Percentiles rank a stretch among this genome's conserved stretches.
phyloP scores from a whole-genome alignment of 441 rosid genomes.

The Flueggea neowawraea region DNA sequence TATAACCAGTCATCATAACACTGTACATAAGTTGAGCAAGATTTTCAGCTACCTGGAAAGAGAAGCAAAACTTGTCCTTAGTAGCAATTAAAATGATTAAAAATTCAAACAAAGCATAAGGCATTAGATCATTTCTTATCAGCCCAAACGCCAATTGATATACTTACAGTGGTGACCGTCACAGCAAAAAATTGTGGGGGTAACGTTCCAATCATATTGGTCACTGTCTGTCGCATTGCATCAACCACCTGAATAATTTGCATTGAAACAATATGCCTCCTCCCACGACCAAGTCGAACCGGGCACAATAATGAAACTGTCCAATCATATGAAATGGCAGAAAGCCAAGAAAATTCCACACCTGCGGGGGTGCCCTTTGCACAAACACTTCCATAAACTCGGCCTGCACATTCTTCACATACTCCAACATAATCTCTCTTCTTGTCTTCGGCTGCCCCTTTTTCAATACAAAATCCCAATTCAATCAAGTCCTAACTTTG shows the following conservation, averaged over 20 bases:
- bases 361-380: slow-evolving; percentile 91
- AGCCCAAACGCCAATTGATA: neutral
- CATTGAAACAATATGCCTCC: slow-evolving; percentile 4
- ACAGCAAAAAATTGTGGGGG: slow-evolving; percentile 89
- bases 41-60: slow-evolving; percentile 89
- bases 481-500: too few relatives aligned
- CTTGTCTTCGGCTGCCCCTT: slow-evolving; percentile 55
- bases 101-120: neutral
- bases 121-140: neutral
- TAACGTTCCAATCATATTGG: slow-evolving; percentile 91
- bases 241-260: slow-evolving; percentile 50
- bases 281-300: neutral
- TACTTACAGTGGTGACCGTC: slow-evolving; percentile 81
- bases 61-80: slow-evolving; percentile 9
- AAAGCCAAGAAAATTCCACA: slow-evolving; percentile 10
- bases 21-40: slow-evolving; percentile 98
- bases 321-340: neutral
- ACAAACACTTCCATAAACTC: slow-evolving; percentile 95
- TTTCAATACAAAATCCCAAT: neutral
- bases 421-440: slow-evolving; percentile 86
- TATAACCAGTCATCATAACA: slow-evolving; percentile 96
- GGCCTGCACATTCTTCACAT: slow-evolving; percentile 92
- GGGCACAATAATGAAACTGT: too few relatives aligned
- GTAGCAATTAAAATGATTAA: slow-evolving; percentile 1
- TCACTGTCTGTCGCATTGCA: slow-evolving; percentile 93